A percentile compares a stretch with the other conserved stretches of the same genome.
Conservation (phyloP, 2,329 filamentous ascomycete genomes). For the Mycosphaerelloides madeirae region DNA sequence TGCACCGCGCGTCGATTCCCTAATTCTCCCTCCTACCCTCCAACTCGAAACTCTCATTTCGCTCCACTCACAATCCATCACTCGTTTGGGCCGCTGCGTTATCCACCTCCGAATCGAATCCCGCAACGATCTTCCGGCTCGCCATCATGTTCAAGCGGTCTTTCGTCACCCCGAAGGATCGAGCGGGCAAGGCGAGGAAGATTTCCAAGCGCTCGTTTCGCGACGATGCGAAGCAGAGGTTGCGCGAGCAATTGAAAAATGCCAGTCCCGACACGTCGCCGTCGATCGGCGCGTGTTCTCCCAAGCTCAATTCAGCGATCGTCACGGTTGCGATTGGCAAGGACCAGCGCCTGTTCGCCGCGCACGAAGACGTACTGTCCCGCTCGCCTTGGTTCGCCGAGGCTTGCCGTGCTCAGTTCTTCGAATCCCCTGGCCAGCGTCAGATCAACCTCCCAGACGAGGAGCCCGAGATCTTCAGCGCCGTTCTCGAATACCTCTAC, state of each 20-base stretch:
- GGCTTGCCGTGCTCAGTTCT: conserved; percentile 62
- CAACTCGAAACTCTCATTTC: conserved; percentile 39
- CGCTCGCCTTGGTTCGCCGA: conserved; percentile 73
- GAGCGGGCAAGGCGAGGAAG: conserved; percentile 83
- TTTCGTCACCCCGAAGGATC: conserved; percentile 74
- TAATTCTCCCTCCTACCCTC: conserved; percentile 7
- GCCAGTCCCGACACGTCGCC: conserved; percentile 40
- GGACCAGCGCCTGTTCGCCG: conserved; percentile 86
- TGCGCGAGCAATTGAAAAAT: conserved; percentile 75
- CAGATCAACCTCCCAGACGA: conserved; percentile 72
- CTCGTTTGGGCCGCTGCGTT: conserved; percentile 36
- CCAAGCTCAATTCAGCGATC: conserved; percentile 64
- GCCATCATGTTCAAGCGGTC: conserved; percentile 86
- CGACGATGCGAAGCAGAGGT: conserved; percentile 77
- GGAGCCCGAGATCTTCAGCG: conserved; percentile 90
- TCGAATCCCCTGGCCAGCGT: conserved; percentile 61
- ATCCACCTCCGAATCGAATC: conserved; percentile 4
- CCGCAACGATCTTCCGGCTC: neutral
- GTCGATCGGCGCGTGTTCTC: conserved; percentile 36
- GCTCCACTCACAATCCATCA: conserved; percentile 43
- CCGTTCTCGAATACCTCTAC: conserved; percentile 93
- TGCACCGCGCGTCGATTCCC: conserved; percentile 51
- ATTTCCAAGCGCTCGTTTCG: conserved; percentile 68
- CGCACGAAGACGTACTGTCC: conserved; percentile 85
- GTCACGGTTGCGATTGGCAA: conserved; percentile 78